phyloP scores from a whole-genome alignment of 2,329 filamentous ascomycete species.

The Penicillium fuscoglaucum region DNA sequence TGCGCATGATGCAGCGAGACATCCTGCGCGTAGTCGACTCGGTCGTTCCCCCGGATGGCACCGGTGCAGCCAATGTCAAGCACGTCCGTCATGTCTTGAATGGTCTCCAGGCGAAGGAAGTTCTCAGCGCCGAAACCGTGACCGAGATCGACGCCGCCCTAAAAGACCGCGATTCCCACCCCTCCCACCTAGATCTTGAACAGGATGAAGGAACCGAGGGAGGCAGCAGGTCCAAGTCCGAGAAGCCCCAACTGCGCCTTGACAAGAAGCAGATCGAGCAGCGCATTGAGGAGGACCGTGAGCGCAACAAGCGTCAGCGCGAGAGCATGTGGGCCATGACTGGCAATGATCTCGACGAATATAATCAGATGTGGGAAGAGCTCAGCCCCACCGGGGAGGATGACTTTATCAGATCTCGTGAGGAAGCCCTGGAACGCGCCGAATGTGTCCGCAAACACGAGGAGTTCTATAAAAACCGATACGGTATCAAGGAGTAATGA shows the following conservation, averaged over 20 bases:
- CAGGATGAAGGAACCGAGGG: constrained; percentile 33
- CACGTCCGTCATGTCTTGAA: constrained; percentile 80
- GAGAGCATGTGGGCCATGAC: constrained; percentile 93
- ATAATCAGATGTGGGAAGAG: constrained; percentile 81
- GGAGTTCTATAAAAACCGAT: constrained; percentile 14
- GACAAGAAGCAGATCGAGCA: constrained; percentile 93
- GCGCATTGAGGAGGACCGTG: constrained; percentile 92
- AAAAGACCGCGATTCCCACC: constrained; percentile 70
- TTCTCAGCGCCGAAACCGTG: constrained; percentile 73
- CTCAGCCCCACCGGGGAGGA: constrained; percentile 84
- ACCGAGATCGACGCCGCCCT: constrained; percentile 79
- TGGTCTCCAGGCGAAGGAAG: constrained; percentile 67
- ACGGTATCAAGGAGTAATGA: not conserved
- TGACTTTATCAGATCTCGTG: constrained; percentile 72
- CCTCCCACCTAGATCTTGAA: constrained; percentile 55
- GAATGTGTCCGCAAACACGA: constrained; percentile 40
- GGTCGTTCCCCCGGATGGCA: constrained; percentile 82
- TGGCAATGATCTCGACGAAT: constrained; percentile 66
- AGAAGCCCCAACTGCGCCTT: constrained; percentile 49
- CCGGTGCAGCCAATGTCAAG: constrained; percentile 89
- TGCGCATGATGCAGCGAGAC: constrained; percentile 92
- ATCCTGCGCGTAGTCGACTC: constrained; percentile 89
- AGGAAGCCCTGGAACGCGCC: constrained; percentile 65
- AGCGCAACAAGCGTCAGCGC: constrained; percentile 85
- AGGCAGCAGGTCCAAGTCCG: constrained; percentile 27